Conservation (phyloP, 108 stramenopile species). For the Nannochloropsis oceanica region DNA sequence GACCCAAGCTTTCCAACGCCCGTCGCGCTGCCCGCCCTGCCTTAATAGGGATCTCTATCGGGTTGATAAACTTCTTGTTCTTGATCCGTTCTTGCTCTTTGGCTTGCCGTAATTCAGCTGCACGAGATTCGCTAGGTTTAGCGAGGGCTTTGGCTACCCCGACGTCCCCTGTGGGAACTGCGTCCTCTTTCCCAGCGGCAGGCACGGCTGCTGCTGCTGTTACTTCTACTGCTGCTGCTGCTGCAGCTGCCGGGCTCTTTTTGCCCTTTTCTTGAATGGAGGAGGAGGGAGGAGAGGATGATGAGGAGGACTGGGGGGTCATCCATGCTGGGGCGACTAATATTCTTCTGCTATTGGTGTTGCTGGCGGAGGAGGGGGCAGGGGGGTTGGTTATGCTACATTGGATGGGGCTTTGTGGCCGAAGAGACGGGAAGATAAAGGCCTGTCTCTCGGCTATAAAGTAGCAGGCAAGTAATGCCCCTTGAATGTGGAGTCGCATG, state of each 20-base stretch:
- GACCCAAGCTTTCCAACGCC: not conserved
- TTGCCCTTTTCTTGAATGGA: not conserved
- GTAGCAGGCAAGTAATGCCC: not conserved
- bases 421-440: not conserved
- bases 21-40: not conserved
- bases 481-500: not conserved
- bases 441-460: not conserved
- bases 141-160: not conserved
- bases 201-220: not conserved
- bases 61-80: not conserved
- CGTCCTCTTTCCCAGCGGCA: not conserved
- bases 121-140: not conserved
- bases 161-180: not conserved
- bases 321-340: not conserved
- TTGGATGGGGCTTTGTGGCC: not conserved
- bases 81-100: not conserved
- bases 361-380: not conserved
- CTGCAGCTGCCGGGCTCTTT: not conserved
- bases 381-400: not conserved
- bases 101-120: not conserved
- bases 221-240: not conserved
- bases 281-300: not conserved
- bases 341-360: not conserved
- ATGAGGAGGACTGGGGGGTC: not conserved
- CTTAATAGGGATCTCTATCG: not conserved